Percentiles rank a stretch among this genome's conserved stretches.
These are phyloP conservation scores for Botrytis galanthina DNA, from an alignment of 2,329 filamentous ascomycete genomes.

Conservation along the genomic window DNA sequence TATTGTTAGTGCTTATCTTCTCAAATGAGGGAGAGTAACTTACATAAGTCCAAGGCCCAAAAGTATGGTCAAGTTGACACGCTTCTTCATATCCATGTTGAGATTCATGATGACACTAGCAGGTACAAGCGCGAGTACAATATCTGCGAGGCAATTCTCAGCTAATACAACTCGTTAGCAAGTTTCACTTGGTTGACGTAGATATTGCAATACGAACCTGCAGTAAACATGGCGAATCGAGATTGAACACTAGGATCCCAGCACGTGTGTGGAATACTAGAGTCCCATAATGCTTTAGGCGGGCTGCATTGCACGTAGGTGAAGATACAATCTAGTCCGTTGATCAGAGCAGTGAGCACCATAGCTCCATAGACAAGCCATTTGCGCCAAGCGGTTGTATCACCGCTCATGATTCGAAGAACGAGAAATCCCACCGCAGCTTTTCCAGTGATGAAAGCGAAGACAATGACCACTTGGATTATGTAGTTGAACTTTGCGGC, in stretches of 20 bases:
- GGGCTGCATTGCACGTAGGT: slow-evolving; percentile 16
- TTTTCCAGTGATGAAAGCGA: slow-evolving; percentile 14
- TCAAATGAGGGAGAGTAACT: background rate
- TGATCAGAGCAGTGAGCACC: background rate
- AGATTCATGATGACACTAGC: slow-evolving; percentile 15
- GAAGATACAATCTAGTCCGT: slow-evolving; percentile 11
- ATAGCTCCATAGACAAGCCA: slow-evolving; percentile 17
- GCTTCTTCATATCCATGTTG: slow-evolving; percentile 18
- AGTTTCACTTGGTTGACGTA: too few species aligned
- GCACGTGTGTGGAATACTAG: background rate
- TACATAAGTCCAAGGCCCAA: slow-evolving; percentile 19
- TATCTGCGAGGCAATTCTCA: slow-evolving; percentile 15
- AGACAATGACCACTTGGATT: background rate
- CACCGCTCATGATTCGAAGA: slow-evolving; percentile 16
- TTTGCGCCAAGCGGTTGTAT: slow-evolving; percentile 11
- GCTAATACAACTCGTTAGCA: slow-evolving; percentile 1
- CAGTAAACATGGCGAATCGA: slow-evolving; percentile 15
- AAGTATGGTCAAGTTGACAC: slow-evolving; percentile 17
- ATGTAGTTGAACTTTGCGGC: slow-evolving; percentile 14
- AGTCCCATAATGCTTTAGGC: slow-evolving; percentile 12
- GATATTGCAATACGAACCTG: background rate
- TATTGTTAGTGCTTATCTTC: background rate
- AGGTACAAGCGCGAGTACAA: slow-evolving; percentile 19
- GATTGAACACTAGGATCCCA: slow-evolving; percentile 14
- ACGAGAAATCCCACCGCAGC: slow-evolving; percentile 15